A percentile compares a stretch with the other conserved stretches of the same genome.
phyloP scores from a whole-genome alignment of 2,329 filamentous ascomycete genomes.

The Claviceps fusiformis region DNA sequence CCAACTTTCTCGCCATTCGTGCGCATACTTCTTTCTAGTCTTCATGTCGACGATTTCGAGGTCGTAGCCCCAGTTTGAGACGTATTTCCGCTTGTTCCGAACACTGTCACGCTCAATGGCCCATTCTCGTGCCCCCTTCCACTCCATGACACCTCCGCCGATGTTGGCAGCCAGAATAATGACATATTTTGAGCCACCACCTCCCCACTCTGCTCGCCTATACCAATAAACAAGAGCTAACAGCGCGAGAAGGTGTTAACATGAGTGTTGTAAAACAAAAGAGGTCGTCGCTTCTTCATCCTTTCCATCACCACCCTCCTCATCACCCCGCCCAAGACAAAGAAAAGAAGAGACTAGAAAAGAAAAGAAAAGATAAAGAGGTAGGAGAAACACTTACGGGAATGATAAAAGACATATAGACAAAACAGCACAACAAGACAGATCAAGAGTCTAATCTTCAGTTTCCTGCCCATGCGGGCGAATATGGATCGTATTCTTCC shows the following conservation, averaged over 20 bases:
- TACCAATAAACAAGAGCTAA: constrained; percentile 46
- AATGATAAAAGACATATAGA: constrained; percentile 54
- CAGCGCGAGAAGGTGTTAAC: background rate
- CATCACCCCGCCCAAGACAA: background rate
- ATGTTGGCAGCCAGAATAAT: constrained; percentile 88
- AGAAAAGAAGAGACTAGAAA: background rate
- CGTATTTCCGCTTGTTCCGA: constrained; percentile 87
- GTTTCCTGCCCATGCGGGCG: constrained; percentile 46
- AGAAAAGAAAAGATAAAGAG: background rate
- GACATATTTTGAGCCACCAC: constrained; percentile 82
- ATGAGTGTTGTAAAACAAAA: background rate
- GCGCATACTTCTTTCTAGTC: constrained; percentile 94
- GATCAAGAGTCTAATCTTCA: constrained; percentile 50
- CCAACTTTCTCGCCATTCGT: constrained; percentile 99
- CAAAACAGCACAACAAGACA: constrained; percentile 45
- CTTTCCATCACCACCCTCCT: too few relatives aligned
- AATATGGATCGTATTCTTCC: constrained; percentile 32
- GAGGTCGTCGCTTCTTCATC: background rate
- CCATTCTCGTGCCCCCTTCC: constrained; percentile 96
- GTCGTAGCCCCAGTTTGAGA: constrained; percentile 80
- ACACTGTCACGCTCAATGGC: constrained; percentile 94
- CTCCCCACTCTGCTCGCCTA: constrained; percentile 58
- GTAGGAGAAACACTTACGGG: constrained; percentile 41
- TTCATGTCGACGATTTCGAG: constrained; percentile 97
- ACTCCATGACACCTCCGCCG: constrained; percentile 96